Evolutionary conservation across 2,329 filamentous ascomycete genomes (phyloP), one percentile per base, ranked within the genome.

Genomic region (Colletotrichum chrysophilum): DNA sequence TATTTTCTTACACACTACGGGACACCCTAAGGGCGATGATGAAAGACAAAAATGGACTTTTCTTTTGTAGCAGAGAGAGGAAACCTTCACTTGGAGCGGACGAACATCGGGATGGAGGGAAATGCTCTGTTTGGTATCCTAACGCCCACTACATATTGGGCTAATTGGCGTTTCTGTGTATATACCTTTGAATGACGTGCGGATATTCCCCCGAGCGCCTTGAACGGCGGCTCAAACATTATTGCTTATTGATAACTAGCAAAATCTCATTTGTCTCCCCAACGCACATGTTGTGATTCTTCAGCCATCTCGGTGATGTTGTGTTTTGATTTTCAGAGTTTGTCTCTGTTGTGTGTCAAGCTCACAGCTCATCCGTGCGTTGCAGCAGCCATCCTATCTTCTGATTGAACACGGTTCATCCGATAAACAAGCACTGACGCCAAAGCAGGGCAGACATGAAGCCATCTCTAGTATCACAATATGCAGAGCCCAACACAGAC

Each of bases 91-190:
- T 28, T 52, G 56, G 64, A 74, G 43, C 58, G 56, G 58, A 55
- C n/a, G 30, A 43, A 48, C 32, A 24, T 56, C 52, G 68, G 24
- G 12, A 66, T 16, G 34, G 61, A 55, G 26, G 32, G 28, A 26
- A 21, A 68, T 34, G 70, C 34, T 56, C 24, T 74, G 21, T 58
- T 65, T 65, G 48, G 34, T 38, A 38, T 61, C 21, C 58, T 36
- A 13, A 66, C 18, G 56, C 58, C 64, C 43, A 32, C 36, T 62
- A 52, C 58, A 52, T 60, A 26, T 7, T 13, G 70, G 55, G 28
- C 55, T 65, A 75, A 64, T 64, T 60, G 70, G 74, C 70, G 65
- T 76, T 76, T 76, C 70, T 74, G 70, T 74, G 70, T 76, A 76
- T 69, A 74, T 76, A 74, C 64, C 60, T 76, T 76, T 74, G 65